Evolutionary conservation across 2,329 filamentous ascomycete species (phyloP).

Genomic region (Penicillium verrucosum): DNA sequence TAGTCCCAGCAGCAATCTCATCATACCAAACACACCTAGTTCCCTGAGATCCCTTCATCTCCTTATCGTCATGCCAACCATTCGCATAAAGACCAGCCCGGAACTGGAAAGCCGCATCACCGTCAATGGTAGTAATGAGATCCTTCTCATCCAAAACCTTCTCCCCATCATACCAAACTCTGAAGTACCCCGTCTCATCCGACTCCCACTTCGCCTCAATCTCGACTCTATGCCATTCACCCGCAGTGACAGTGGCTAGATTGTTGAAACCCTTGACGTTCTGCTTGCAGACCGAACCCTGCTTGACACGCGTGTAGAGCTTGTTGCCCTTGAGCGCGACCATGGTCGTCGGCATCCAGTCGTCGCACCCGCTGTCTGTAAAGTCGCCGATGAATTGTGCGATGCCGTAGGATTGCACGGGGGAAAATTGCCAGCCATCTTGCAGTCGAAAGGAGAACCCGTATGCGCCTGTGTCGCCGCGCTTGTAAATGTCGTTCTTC

Average conservation of each 20-base stretch:
- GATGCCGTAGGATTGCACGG: conserved; percentile 47
- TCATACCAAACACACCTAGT: conserved; percentile 52
- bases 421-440: conserved; percentile 47
- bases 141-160: conserved; percentile 44
- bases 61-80: conserved; percentile 47
- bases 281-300: conserved; percentile 40
- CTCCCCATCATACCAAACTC: conserved; percentile 48
- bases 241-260: conserved; percentile 42
- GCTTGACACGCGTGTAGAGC: conserved; percentile 45
- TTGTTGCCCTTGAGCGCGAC: conserved; percentile 47
- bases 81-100: conserved; percentile 51
- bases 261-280: conserved; percentile 31
- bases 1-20: conserved; percentile 46
- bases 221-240: conserved; percentile 48
- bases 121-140: conserved; percentile 47
- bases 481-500: conserved; percentile 46
- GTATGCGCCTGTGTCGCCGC: conserved; percentile 49
- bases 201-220: conserved; percentile 48
- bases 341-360: conserved; percentile 51
- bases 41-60: conserved; percentile 41
- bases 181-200: conserved; percentile 45
- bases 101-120: conserved; percentile 47
- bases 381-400: conserved; percentile 54
- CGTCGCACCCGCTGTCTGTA: conserved; percentile 43
- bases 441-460: conserved; percentile 52